Evolutionary conservation across 805 yeast species (phyloP).

Genomic region (Yamadazyma ubonensis): DNA sequence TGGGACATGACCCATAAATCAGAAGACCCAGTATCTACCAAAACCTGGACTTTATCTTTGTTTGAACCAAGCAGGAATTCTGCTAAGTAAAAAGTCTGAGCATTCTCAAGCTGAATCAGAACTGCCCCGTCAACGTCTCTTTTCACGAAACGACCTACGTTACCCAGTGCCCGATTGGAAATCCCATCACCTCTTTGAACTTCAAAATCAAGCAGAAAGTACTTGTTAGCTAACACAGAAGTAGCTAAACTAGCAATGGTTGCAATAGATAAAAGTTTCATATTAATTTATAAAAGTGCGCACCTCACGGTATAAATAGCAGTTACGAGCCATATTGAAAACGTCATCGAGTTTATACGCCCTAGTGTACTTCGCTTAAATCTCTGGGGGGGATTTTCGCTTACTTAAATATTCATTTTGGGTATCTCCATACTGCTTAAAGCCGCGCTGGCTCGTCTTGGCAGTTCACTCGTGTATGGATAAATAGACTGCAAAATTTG

Average conservation of each 20-base stretch:
- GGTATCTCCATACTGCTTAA: too few relatives aligned
- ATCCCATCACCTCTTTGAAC: slow-evolving; percentile 13
- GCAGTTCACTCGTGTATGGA: too few relatives aligned
- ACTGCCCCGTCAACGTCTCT: slow-evolving; percentile 7
- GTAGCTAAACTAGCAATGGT: not conserved
- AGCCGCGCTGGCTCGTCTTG: too few relatives aligned
- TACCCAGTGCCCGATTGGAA: slow-evolving; percentile 5
- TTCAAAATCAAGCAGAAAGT: slow-evolving; percentile 11
- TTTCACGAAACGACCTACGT: slow-evolving; percentile 9
- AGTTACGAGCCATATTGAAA: too few relatives aligned
- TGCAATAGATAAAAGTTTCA: slow-evolving; percentile 3
- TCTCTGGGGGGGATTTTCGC: too few relatives aligned
- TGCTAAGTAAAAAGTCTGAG: slow-evolving; percentile 5
- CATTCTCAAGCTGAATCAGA: slow-evolving; percentile 1
- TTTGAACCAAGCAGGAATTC: slow-evolving; percentile 24
- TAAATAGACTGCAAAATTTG: too few relatives aligned
- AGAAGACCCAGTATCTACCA: slow-evolving; percentile 43
- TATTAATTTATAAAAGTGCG: too few relatives aligned
- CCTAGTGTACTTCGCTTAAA: too few relatives aligned
- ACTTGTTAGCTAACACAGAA: not conserved
- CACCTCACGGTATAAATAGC: too few relatives aligned
- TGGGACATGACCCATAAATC: slow-evolving; percentile 43
- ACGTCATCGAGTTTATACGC: too few relatives aligned
- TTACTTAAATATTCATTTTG: too few relatives aligned
- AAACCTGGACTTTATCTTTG: slow-evolving; percentile 27